Percentiles rank a stretch among this genome's conserved stretches.
These are phyloP conservation scores for Pelargonium cotyledonis DNA, from an alignment of 441 rosid genomes.

Conservation along the genomic window DNA sequence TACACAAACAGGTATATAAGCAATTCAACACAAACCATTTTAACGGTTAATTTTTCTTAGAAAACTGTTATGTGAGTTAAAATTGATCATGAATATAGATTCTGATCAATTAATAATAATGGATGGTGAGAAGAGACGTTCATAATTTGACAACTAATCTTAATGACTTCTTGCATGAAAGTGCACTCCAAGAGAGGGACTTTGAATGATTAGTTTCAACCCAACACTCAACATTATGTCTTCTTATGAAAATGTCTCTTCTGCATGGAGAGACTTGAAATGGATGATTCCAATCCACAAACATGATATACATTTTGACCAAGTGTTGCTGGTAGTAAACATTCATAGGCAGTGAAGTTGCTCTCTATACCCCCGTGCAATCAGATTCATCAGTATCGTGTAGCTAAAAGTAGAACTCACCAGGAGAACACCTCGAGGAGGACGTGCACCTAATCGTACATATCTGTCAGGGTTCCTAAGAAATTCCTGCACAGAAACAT, in stretches of 20 bases:
- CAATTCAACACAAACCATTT: not conserved
- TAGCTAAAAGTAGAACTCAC: conserved; percentile 40
- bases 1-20: not conserved
- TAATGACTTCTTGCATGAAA: not conserved
- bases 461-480: conserved; percentile 90
- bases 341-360: not conserved
- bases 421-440: conserved; percentile 96
- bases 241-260: too few relatives aligned
- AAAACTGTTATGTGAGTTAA: not conserved
- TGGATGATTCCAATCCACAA: not conserved
- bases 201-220: not conserved
- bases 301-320: too few relatives aligned
- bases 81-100: not conserved
- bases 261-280: not conserved
- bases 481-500: conserved; percentile 59
- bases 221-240: too few relatives aligned
- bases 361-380: not conserved
- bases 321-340: not conserved
- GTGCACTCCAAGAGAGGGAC: not conserved
- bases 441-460: conserved; percentile 85
- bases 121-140: not conserved
- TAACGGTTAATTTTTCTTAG: not conserved
- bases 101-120: not conserved
- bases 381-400: not conserved
- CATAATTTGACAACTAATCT: not conserved